Conservation (phyloP, 2,329 filamentous ascomycete genomes). For the Exophiala calicioides region DNA sequence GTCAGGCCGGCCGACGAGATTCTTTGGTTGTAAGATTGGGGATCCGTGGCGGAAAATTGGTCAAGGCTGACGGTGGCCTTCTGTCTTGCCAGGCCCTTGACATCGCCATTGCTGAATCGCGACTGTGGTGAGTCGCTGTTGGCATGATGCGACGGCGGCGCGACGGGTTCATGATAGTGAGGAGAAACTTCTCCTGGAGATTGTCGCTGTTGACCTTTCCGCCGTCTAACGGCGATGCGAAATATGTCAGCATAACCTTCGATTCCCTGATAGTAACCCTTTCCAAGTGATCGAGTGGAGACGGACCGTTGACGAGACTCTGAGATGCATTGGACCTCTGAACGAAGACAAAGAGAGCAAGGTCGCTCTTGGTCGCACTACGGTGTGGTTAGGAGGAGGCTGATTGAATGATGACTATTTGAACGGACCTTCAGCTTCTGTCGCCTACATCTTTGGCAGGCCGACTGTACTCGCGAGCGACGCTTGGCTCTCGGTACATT, state of each 20-base stretch:
- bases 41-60: constrained; percentile 14
- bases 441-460: constrained; percentile 34
- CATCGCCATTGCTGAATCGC: constrained; percentile 22
- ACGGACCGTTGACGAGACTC: constrained; percentile 14
- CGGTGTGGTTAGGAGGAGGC: neutral
- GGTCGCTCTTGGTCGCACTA: constrained; percentile 37
- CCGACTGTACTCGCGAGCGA: constrained; percentile 59
- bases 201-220: constrained; percentile 5
- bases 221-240: constrained; percentile 7
- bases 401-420: neutral
- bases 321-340: constrained; percentile 30
- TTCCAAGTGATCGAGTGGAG: neutral
- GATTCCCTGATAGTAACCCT: neutral
- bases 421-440: constrained; percentile 34
- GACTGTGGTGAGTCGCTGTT: constrained; percentile 11
- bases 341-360: constrained; percentile 36
- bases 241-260: neutral
- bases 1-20: constrained; percentile 22
- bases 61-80: constrained; percentile 18
- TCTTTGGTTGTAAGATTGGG: constrained; percentile 18
- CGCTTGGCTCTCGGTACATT: constrained; percentile 73
- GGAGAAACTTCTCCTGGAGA: no score
- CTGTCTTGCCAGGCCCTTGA: constrained; percentile 30
- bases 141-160: neutral
- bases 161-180: neutral